Conservation (phyloP, 108 stramenopile genomes). For the Hondaea fermentalgiana region DNA sequence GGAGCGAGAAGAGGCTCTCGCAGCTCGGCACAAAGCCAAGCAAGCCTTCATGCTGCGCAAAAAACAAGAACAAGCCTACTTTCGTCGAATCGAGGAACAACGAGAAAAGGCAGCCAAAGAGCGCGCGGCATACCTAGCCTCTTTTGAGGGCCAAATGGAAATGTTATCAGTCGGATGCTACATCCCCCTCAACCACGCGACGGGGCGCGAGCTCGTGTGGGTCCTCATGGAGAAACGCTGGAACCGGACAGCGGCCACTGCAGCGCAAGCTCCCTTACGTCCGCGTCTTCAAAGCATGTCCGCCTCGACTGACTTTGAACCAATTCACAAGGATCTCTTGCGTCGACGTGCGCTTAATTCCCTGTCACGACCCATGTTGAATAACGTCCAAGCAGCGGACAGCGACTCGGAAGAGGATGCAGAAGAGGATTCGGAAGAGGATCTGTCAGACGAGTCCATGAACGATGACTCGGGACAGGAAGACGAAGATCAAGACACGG, state of each 20-base stretch:
- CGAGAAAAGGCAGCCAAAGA: neutral
- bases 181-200: neutral
- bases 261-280: neutral
- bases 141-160: neutral
- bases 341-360: neutral
- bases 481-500: neutral
- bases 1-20: neutral
- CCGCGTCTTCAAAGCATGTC: neutral
- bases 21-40: constrained; percentile 6
- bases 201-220: neutral
- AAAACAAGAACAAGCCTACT: neutral
- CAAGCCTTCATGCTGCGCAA: neutral
- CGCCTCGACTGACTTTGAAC: neutral
- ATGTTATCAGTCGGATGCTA: neutral
- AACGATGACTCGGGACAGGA: too few relatives aligned
- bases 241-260: neutral
- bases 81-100: neutral
- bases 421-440: neutral
- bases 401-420: constrained; percentile 15
- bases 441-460: neutral
- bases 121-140: neutral
- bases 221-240: neutral
- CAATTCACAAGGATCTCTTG: neutral
- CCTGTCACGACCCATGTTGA: neutral
- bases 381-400: neutral